Percentiles rank a stretch among this genome's conserved stretches.
Evolutionary conservation across 176 grass and related monocot species (phyloP).

Genomic region (Stipa capillata): DNA sequence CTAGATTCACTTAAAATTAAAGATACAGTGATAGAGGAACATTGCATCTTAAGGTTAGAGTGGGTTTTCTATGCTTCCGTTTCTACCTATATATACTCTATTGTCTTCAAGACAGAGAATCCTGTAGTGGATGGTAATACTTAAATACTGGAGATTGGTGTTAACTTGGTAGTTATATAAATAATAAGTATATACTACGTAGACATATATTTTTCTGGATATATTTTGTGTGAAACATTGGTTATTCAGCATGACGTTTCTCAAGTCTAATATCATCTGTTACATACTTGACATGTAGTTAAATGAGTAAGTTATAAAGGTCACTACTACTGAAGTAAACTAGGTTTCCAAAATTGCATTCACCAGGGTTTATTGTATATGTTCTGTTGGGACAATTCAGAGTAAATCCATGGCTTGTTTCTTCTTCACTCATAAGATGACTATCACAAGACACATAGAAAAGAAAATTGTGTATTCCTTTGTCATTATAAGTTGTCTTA

Average conservation of each 20-base stretch:
- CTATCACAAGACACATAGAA: background rate
- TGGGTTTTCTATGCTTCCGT: background rate
- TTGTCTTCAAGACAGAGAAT: slow-evolving; percentile 12
- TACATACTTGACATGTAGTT: background rate
- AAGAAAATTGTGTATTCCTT: background rate
- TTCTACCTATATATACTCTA: background rate
- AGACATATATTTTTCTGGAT: background rate
- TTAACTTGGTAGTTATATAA: background rate
- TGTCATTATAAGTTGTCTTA: background rate
- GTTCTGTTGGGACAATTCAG: background rate
- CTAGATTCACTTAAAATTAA: slow-evolving; percentile 77
- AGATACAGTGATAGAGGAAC: slow-evolving; percentile 83
- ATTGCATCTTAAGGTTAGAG: slow-evolving; percentile 63
- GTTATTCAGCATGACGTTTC: background rate
- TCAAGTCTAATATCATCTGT: background rate
- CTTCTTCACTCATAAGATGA: background rate
- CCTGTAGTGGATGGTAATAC: background rate
- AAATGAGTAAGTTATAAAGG: background rate
- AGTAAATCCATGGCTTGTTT: background rate
- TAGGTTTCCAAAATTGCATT: background rate
- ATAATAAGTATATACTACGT: background rate
- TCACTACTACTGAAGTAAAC: background rate
- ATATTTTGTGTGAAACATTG: background rate
- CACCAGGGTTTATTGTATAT: background rate
- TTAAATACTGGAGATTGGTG: background rate